phyloP scores from a whole-genome alignment of 2,329 filamentous ascomycete genomes.

The Trichoderma endophyticum region DNA sequence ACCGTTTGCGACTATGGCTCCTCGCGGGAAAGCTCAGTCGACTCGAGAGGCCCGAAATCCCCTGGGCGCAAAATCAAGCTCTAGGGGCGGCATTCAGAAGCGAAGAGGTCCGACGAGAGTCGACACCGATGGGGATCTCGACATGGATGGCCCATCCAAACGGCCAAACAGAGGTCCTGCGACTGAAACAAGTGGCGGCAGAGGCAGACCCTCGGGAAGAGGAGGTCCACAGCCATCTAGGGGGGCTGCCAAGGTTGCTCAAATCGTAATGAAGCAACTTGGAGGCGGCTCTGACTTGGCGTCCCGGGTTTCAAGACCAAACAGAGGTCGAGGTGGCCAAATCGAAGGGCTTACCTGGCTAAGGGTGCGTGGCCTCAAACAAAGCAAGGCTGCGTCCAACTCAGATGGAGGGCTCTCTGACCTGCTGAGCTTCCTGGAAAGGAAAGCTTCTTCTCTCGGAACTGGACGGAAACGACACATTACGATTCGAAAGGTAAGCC shows the following conservation, averaged over 20 bases:
- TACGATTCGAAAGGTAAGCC: slow-evolving; percentile 76
- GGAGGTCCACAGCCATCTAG: slow-evolving; percentile 25
- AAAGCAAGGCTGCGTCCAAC: slow-evolving; percentile 66
- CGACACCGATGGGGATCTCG: slow-evolving; percentile 58
- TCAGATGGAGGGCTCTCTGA: slow-evolving; percentile 63
- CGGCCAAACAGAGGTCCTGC: slow-evolving; percentile 33
- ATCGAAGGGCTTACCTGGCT: slow-evolving; percentile 34
- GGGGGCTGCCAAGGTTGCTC: slow-evolving; percentile 38
- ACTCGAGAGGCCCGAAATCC: slow-evolving; percentile 33
- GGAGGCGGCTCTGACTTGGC: slow-evolving; percentile 33
- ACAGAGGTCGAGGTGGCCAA: slow-evolving; percentile 25
- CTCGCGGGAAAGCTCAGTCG: slow-evolving; percentile 30
- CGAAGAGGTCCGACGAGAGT: slow-evolving; percentile 38
- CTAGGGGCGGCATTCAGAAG: slow-evolving; percentile 50
- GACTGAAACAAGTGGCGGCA: slow-evolving; percentile 29
- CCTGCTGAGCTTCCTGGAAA: slow-evolving; percentile 66
- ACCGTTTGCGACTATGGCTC: slow-evolving; percentile 30
- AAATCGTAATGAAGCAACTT: slow-evolving; percentile 44
- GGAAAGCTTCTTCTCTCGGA: slow-evolving; percentile 59
- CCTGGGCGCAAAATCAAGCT: slow-evolving; percentile 30
- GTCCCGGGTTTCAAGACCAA: slow-evolving; percentile 34
- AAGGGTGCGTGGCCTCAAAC: slow-evolving; percentile 59
- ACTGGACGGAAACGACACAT: slow-evolving; percentile 47
- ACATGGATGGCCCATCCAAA: slow-evolving; percentile 48
- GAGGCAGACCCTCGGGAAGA: slow-evolving; percentile 32